Conservation (phyloP, 2,329 filamentous ascomycete genomes). For the Monosporascus sp. region DNA sequence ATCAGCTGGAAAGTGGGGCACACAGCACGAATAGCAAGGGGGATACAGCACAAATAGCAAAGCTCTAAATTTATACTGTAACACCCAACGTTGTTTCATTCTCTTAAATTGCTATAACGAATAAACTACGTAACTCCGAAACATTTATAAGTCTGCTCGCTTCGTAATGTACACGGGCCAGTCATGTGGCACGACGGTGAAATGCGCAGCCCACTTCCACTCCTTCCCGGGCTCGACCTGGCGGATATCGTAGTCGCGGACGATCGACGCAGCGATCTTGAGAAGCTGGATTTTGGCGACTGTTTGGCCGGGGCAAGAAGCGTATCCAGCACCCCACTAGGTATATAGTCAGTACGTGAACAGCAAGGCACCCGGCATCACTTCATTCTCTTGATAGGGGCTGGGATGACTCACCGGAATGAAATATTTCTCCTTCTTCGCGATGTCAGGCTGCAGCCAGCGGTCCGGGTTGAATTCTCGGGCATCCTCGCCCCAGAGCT, state of each 20-base stretch:
- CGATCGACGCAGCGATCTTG: slow-evolving; percentile 12
- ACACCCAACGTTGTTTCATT: no score
- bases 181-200: slow-evolving; percentile 8
- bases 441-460: slow-evolving; percentile 4
- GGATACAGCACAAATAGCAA: no score
- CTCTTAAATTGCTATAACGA: no score
- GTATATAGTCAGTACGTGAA: neutral
- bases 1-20: no score
- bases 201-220: slow-evolving; percentile 11
- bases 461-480: slow-evolving; percentile 9
- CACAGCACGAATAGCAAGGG: no score
- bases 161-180: slow-evolving; percentile 13
- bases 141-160: neutral
- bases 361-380: no score
- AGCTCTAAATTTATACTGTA: no score
- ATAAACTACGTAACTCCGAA: no score
- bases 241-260: slow-evolving; percentile 12
- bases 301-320: slow-evolving; percentile 12
- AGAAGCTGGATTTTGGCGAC: slow-evolving; percentile 11
- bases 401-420: slow-evolving; percentile 1
- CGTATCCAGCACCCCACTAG: slow-evolving; percentile 10
- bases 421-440: slow-evolving; percentile 4
- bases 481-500: slow-evolving; percentile 7
- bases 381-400: neutral
- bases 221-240: slow-evolving; percentile 10